Conservation (phyloP, 139 green algal species). For the Micromonas commoda region DNA sequence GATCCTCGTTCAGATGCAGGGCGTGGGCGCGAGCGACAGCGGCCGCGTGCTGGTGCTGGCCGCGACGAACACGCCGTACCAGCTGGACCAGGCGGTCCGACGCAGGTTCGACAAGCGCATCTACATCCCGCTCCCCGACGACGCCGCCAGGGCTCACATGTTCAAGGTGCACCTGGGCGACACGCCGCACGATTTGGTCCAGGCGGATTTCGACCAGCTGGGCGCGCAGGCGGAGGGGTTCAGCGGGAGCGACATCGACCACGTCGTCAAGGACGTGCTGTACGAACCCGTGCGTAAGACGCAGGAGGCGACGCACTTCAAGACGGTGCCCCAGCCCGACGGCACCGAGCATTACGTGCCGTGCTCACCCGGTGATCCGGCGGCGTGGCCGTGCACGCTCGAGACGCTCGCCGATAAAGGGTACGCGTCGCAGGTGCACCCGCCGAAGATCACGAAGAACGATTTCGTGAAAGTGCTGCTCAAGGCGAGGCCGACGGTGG, state of each 20-base stretch:
- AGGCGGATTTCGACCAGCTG: slow-evolving; percentile 65
- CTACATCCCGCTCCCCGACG: slow-evolving; percentile 96
- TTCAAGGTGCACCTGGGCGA: slow-evolving; percentile 94
- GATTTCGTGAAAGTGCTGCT: slow-evolving; percentile 85
- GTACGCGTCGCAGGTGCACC: slow-evolving; percentile 34
- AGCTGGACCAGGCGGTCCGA: slow-evolving; percentile 81
- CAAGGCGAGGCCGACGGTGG: slow-evolving; percentile 84
- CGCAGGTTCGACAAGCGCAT: slow-evolving; percentile 91
- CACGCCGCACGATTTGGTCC: slow-evolving; percentile 72
- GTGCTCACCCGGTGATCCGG: slow-evolving; percentile 67
- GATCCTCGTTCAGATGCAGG: slow-evolving; percentile 95
- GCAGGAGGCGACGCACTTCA: slow-evolving; percentile 93
- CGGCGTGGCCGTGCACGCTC: slow-evolving; percentile 58
- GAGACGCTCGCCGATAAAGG: slow-evolving; percentile 68
- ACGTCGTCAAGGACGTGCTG: slow-evolving; percentile 82
- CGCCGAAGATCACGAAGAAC: slow-evolving; percentile 65
- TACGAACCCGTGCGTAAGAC: slow-evolving; percentile 94
- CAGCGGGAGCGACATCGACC: slow-evolving; percentile 55
- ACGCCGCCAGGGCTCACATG: slow-evolving; percentile 78
- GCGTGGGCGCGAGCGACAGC: slow-evolving; percentile 27
- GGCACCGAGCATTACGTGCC: slow-evolving; percentile 50
- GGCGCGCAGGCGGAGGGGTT: slow-evolving; percentile 79
- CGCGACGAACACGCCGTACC: slow-evolving; percentile 95
- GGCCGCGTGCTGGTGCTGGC: slow-evolving; percentile 82
- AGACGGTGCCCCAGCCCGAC: slow-evolving; percentile 41